phyloP scores from a whole-genome alignment of 371 early-diverging fungal species.

The Actinomortierella ambigua region DNA sequence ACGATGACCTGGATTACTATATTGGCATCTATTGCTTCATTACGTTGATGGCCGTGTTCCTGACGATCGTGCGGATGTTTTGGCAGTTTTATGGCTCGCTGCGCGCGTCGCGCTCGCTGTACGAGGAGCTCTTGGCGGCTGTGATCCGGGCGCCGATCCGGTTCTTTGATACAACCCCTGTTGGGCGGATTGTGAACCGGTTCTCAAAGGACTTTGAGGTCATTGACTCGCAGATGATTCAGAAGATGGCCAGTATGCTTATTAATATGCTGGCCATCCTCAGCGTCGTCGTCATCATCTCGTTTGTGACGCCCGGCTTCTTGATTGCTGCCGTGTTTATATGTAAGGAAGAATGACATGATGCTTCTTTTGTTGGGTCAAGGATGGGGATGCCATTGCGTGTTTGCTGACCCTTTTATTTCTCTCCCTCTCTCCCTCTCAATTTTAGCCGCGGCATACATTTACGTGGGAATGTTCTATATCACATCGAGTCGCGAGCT shows the following conservation, averaged over 20 bases:
- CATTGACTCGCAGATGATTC: conserved; percentile 68
- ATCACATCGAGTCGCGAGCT: conserved; percentile 75
- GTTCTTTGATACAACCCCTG: conserved; percentile 90
- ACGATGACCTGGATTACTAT: conserved; percentile 32
- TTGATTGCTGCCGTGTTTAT: conserved; percentile 46
- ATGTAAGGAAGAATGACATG: conserved; percentile 9
- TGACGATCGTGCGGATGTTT: conserved; percentile 44
- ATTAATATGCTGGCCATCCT: conserved; percentile 57
- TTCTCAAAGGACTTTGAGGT: conserved; percentile 82
- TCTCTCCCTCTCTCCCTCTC: not conserved
- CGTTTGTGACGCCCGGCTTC: conserved; percentile 65
- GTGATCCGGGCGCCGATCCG: conserved; percentile 70
- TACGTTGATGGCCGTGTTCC: conserved; percentile 27
- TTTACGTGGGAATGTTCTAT: conserved; percentile 64
- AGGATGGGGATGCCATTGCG: not conserved
- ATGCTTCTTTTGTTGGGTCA: not conserved
- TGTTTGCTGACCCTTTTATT: not conserved
- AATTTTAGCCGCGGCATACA: conserved; percentile 48
- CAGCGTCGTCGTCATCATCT: conserved; percentile 66
- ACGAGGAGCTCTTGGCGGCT: conserved; percentile 54
- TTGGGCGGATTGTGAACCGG: conserved; percentile 82
- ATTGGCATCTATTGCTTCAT: conserved; percentile 44
- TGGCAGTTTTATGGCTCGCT: conserved; percentile 53
- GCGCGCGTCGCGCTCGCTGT: conserved; percentile 51
- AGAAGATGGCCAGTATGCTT: conserved; percentile 58